Base-by-base conservation (phyloP, 768 basidiomycete genomes). In the Leccinum incarnatum region DNA sequence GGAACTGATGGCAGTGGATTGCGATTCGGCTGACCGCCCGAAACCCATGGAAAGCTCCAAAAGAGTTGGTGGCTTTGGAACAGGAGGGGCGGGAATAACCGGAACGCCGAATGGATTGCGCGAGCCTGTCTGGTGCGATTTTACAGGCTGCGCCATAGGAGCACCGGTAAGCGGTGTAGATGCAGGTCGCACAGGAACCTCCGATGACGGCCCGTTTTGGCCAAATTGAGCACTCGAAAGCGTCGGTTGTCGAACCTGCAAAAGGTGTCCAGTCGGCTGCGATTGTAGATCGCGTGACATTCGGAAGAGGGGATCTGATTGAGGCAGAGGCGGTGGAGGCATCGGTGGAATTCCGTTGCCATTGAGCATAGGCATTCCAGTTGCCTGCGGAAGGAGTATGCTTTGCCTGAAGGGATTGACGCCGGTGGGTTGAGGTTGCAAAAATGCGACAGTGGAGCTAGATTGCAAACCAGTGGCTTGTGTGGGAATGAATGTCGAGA, bases 91-190 rank as follows among this genome's bases (percentile, higher is more conserved):
- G 23, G 83, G 76, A 9, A 81, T 79, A 5, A 82, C 78, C 4
- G 91, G 83, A 30, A 84, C 83, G 6, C 94, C 95, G 62, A 99
- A 99, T 3, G 97, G 97, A 79, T 99, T 99, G 64, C 85, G 87
- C 7, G 93, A 92, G 27, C 97, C 96, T 3, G 97, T 99, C 70
- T 89, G 86, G 71, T 98, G 95, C 6, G 94, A 81, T 65, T 85
- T 87, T 27, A 98, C 81, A 7, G 86, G 85, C 66, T 87, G 85
- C 2, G 80, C 77, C 3, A 76, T 63, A 37, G 81, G 79, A 5
- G 81, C 66, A 17, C 77, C 75, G 5, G 80, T 81, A 21, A 88
- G 78, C 9, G 91, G 91, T 1, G 91, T 90, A 2, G 91, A 92
- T 0, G 84, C 85, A 15, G 87, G 87, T 5, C 88, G 85, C 19